Base-by-base conservation (phyloP, 257 asterid species). In the Jaltomata sinuosa region DNA sequence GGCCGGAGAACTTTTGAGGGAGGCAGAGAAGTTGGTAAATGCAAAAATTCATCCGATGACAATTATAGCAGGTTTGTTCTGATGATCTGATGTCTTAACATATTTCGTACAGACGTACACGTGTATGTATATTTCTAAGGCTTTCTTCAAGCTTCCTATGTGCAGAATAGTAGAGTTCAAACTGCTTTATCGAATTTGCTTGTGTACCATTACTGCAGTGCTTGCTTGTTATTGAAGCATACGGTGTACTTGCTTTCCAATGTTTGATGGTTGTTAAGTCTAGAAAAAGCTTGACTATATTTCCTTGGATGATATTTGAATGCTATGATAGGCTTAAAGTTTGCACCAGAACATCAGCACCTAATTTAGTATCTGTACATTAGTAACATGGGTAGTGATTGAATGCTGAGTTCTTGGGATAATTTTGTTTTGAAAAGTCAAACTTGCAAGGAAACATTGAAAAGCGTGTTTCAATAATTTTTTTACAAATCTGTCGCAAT, bases 1-100 rank as follows among this genome's bases (percentile, higher is more conserved):
- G 89, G 99, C 98, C 87, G 99, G 98, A 77, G 98, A 97, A 88
- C 98, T 97, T 84, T 86, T 97, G 89, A 90, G 97, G 91, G 99
- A 97, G 93, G 98, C 98, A 55, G 99, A 97, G 88, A 94, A 97
- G 92, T 89, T 97, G 89, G 95, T 97, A 19, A 93, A 94, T 59
- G 85, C 98, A 16, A 94, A 97, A 89, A 94, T 97, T 85, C 99
- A 97, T 86, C 99, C 98, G 21, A 93, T 95, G 98, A 94, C 98
- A 86, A 93, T 97, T 50, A 95, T 95, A 82, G 62, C 97, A 92
- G 99, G 98, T 93, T 22, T 67, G 85, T 85, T 74, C 53, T 83
- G 32, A 45, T 38, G 84, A 25, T 59, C 10, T 25, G 76, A 22
- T 81, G 84, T 27, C 81, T 27, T 45, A 14, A 45, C 54, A 12